phyloP scores from a whole-genome alignment of 345 rosid species.

The Eucalyptus albens region DNA sequence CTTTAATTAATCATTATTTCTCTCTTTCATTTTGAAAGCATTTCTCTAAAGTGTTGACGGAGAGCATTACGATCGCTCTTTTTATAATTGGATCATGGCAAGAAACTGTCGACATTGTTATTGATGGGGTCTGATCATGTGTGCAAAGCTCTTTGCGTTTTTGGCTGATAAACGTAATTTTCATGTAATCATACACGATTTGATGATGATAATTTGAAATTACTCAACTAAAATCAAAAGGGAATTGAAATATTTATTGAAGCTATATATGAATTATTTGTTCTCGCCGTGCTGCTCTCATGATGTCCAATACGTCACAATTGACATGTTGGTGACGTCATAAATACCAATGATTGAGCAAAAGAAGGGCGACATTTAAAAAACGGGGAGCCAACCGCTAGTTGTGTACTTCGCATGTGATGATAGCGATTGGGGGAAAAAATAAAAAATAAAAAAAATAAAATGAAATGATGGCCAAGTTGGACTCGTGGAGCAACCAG shows the following conservation, averaged over 20 bases:
- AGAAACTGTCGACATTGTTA: rapidly evolving
- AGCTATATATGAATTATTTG: background rate
- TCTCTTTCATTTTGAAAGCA: background rate
- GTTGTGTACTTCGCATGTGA: background rate
- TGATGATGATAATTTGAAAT: rapidly evolving
- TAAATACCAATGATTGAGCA: background rate
- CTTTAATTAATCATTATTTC: background rate
- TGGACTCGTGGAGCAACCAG: background rate
- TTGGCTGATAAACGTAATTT: rapidly evolving
- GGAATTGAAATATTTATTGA: background rate
- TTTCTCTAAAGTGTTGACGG: rapidly evolving
- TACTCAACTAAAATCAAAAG: background rate
- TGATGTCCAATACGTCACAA: background rate
- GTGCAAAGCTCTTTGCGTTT: rapidly evolving
- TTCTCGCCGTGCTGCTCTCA: rapidly evolving
- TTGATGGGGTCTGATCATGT: rapidly evolving
- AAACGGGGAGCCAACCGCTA: background rate
- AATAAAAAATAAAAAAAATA: background rate
- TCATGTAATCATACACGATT: too few relatives aligned
- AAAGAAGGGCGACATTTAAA: background rate
- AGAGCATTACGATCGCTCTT: too few relatives aligned
- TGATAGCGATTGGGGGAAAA: background rate
- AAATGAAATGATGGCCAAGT: background rate
- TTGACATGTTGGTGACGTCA: background rate
- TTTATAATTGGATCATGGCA: background rate